Conservation (phyloP, 2,329 filamentous ascomycete species). For the Claviceps sp. region DNA sequence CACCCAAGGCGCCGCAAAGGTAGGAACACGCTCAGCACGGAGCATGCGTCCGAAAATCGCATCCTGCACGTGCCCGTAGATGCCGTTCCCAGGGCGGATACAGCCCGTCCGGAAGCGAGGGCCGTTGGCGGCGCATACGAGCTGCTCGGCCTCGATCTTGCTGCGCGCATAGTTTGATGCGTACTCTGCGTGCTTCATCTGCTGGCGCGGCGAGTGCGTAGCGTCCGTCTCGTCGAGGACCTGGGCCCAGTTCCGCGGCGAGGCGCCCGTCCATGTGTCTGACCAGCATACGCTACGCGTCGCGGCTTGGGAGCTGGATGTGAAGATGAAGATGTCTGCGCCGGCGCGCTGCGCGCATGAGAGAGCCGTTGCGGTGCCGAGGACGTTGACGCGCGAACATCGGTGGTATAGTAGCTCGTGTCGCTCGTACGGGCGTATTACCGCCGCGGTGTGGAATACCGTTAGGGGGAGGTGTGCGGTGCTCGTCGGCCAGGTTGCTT, state of each 20-base stretch:
- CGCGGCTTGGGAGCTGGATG: slow-evolving; percentile 33
- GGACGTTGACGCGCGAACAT: slow-evolving; percentile 34
- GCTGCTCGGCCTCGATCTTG: slow-evolving; percentile 37
- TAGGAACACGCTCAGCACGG: slow-evolving; percentile 21
- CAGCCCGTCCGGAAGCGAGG: slow-evolving; percentile 35
- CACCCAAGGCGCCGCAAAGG: slow-evolving; percentile 30
- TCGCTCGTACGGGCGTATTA: slow-evolving; percentile 38
- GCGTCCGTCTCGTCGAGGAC: slow-evolving; percentile 32
- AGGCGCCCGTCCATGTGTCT: slow-evolving; percentile 21
- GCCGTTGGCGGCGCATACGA: slow-evolving; percentile 32
- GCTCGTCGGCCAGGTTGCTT: slow-evolving; percentile 29
- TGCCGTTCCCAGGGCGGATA: slow-evolving; percentile 38
- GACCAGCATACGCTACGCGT: slow-evolving; percentile 29
- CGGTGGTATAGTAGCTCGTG: slow-evolving; percentile 29
- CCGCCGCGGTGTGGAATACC: slow-evolving; percentile 44
- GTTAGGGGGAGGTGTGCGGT: slow-evolving; percentile 34
- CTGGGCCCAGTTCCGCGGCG: slow-evolving; percentile 29
- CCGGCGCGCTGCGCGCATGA: slow-evolving; percentile 30
- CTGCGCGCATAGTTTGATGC: slow-evolving; percentile 37
- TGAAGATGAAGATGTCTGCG: slow-evolving; percentile 37
- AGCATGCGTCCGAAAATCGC: slow-evolving; percentile 18
- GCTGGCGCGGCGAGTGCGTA: slow-evolving; percentile 21
- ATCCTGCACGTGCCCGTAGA: slow-evolving; percentile 37
- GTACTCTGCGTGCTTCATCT: slow-evolving; percentile 22
- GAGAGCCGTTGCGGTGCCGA: slow-evolving; percentile 35